A percentile compares a stretch with the other conserved stretches of the same genome.
Evolutionary conservation across 352 stramenopile species (phyloP).

Genomic region (Globisporangium orthogonon): DNA sequence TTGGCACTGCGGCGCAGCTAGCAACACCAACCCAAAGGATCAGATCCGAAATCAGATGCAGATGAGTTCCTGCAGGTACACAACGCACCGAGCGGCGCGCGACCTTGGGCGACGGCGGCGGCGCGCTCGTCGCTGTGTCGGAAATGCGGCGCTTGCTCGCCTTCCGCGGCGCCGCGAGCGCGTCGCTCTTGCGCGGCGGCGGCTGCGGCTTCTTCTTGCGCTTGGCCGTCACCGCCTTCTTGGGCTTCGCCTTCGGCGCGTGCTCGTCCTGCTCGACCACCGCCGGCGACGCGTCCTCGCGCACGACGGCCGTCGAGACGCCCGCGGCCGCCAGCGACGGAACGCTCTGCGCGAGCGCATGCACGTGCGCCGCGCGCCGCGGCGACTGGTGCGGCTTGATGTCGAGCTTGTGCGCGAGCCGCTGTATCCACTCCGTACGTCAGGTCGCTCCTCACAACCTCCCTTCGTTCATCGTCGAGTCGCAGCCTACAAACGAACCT

Average conservation of each 20-base stretch:
- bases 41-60: not conserved
- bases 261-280: slow-evolving; percentile 17
- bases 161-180: slow-evolving; percentile 11
- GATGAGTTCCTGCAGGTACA: not conserved
- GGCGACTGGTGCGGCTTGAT: slow-evolving; percentile 78
- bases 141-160: slow-evolving; percentile 25
- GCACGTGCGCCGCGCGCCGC: slow-evolving; percentile 32
- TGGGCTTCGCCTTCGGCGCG: slow-evolving; percentile 4
- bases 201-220: not conserved
- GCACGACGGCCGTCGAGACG: slow-evolving; percentile 16
- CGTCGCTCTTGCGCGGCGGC: not conserved
- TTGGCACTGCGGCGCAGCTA: slow-evolving; percentile 44
- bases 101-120: slow-evolving; percentile 1
- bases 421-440: slow-evolving; percentile 10
- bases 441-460: not conserved
- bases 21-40: not conserved
- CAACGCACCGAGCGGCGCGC: slow-evolving; percentile 19
- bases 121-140: slow-evolving; percentile 3
- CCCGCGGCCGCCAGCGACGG: slow-evolving; percentile 4
- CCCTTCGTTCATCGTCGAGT: not conserved
- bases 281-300: slow-evolving; percentile 13
- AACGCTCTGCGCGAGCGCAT: slow-evolving; percentile 6
- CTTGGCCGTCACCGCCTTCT: not conserved
- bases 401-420: slow-evolving; percentile 50
- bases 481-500: slow-evolving; percentile 10